A percentile compares a stretch with the other conserved stretches of the same genome.
Conservation (phyloP, 257 asterid species). For the Echites panduratus region DNA sequence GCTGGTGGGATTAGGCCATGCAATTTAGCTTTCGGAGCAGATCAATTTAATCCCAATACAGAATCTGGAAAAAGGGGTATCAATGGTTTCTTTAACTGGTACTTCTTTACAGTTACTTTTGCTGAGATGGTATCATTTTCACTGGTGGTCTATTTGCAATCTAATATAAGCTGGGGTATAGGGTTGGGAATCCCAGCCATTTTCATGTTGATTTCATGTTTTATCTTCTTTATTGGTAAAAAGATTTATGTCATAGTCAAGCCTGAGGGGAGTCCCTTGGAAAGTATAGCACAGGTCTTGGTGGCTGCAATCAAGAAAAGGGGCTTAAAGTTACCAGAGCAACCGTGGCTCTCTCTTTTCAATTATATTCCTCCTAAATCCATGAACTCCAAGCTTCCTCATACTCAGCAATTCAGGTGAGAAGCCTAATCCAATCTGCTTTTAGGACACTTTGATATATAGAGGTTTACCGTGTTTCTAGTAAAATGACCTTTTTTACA, state of each 20-base stretch:
- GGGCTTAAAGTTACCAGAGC: constrained; percentile 34
- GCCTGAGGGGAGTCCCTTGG: constrained; percentile 81
- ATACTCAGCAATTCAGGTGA: constrained; percentile 1
- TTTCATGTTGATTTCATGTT: constrained; percentile 50
- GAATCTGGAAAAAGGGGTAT: constrained; percentile 62
- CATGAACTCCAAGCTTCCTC: neutral
- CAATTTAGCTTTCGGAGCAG: constrained; percentile 79
- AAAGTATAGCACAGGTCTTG: constrained; percentile 42
- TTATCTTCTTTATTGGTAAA: constrained; percentile 43
- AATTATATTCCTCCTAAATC: neutral
- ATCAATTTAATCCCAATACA: constrained; percentile 69
- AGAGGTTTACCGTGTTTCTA: too few relatives aligned
- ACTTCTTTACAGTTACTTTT: constrained; percentile 57
- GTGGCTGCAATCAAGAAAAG: constrained; percentile 54
- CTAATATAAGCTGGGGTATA: constrained; percentile 66
- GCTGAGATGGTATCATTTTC: constrained; percentile 58
- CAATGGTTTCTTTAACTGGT: constrained; percentile 81
- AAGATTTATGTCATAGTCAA: constrained; percentile 54
- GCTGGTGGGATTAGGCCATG: constrained; percentile 78
- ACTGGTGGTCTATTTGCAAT: constrained; percentile 59
- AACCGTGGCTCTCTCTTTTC: constrained; percentile 1
- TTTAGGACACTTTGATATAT: too few relatives aligned
- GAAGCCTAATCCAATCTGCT: neutral
- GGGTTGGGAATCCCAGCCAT: constrained; percentile 57
- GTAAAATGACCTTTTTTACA: too few relatives aligned